phyloP scores from a whole-genome alignment of 2,329 filamentous ascomycete genomes.

The Xylaria sp. region DNA sequence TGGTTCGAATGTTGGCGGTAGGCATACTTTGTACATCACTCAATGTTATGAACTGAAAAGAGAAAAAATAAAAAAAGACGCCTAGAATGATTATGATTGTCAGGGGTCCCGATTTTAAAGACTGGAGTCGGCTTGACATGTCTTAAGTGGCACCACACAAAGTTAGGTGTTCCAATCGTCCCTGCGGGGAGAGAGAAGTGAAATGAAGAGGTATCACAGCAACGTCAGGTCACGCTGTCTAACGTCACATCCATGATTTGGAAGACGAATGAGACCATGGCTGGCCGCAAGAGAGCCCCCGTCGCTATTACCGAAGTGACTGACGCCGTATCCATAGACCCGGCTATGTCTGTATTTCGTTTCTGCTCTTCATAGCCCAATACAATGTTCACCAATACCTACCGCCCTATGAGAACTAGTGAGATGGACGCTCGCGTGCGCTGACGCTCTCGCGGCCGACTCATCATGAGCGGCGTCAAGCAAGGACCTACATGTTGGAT shows the following conservation, averaged over 20 bases:
- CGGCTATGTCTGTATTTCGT: constrained; percentile 11
- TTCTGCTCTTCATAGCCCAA: constrained; percentile 14
- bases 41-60: not conserved
- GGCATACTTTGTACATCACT: not conserved
- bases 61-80: not conserved
- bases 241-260: constrained; percentile 38
- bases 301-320: constrained; percentile 15
- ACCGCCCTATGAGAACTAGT: constrained; percentile 9
- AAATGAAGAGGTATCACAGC: constrained; percentile 32
- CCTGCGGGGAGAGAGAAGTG: constrained; percentile 21
- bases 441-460: constrained; percentile 14
- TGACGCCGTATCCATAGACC: constrained; percentile 28
- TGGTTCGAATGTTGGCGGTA: constrained; percentile 3
- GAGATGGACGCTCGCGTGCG: not conserved
- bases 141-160: constrained; percentile 22
- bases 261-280: constrained; percentile 33
- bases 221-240: constrained; percentile 34
- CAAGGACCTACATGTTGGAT: constrained; percentile 1
- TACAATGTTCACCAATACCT: constrained; percentile 12
- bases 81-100: constrained; percentile 16
- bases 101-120: constrained; percentile 21
- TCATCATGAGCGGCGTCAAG: constrained; percentile 15
- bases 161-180: constrained; percentile 17
- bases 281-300: constrained; percentile 10
- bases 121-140: constrained; percentile 23